These are phyloP conservation scores for Earliella scabrosa DNA, from an alignment of 1,284 basidiomycete species.

Conservation along the genomic window DNA sequence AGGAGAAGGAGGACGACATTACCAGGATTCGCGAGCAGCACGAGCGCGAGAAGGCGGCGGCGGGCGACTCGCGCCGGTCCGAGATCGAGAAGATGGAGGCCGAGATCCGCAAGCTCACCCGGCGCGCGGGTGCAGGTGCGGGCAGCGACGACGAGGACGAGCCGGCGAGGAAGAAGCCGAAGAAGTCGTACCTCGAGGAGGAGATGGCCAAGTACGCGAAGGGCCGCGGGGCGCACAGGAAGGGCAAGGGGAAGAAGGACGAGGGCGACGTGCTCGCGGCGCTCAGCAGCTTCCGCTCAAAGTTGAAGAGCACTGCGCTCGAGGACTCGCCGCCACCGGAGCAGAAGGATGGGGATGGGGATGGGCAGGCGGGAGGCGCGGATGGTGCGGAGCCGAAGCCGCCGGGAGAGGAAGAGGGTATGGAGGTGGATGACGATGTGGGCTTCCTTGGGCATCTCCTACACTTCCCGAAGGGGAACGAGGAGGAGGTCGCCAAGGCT, in stretches of 20 bases:
- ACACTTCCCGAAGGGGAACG: slow-evolving; percentile 79
- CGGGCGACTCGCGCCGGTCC: slow-evolving; percentile 66
- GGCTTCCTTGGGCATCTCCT: slow-evolving; percentile 81
- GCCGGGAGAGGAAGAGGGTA: slow-evolving; percentile 50
- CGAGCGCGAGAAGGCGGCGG: slow-evolving; percentile 63
- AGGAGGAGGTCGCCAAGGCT: slow-evolving; percentile 77
- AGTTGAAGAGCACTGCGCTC: slow-evolving; percentile 55
- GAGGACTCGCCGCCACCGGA: slow-evolving; percentile 37
- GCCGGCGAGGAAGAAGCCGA: slow-evolving; percentile 56
- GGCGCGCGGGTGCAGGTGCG: slow-evolving; percentile 48
- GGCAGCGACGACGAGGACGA: slow-evolving; percentile 72
- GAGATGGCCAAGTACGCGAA: slow-evolving; percentile 82
- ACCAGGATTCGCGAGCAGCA: slow-evolving; percentile 77
- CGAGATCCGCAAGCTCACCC: slow-evolving; percentile 78
- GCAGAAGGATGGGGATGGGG: slow-evolving; percentile 30
- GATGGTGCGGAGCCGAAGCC: slow-evolving; percentile 12
- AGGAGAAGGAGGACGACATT: slow-evolving; percentile 49
- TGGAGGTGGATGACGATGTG: slow-evolving; percentile 84
- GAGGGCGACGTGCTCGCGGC: slow-evolving; percentile 80
- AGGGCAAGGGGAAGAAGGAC: slow-evolving; percentile 64
- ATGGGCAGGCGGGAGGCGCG: slow-evolving; percentile 27
- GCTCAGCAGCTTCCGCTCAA: slow-evolving; percentile 73
- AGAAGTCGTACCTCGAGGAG: slow-evolving; percentile 77
- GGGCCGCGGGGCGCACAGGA: slow-evolving; percentile 61
- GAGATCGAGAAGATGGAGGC: slow-evolving; percentile 90